phyloP scores from a whole-genome alignment of 2,329 filamentous ascomycete species.

The Nemania sp. region DNA sequence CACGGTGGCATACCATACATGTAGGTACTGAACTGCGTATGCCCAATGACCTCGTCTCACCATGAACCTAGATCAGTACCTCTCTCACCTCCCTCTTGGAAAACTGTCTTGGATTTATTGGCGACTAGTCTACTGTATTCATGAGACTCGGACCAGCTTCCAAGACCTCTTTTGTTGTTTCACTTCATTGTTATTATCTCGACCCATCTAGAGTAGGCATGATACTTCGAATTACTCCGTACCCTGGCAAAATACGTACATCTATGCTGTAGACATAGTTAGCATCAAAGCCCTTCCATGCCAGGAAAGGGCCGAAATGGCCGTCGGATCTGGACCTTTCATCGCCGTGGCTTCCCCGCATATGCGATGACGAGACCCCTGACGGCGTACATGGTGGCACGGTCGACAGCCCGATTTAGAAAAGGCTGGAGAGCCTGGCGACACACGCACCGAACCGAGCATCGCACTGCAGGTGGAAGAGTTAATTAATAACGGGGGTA shows the following conservation, averaged over 20 bases:
- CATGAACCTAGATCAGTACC: background rate
- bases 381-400: background rate
- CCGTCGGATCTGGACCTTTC: background rate
- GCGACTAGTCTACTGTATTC: background rate
- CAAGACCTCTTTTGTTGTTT: background rate
- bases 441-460: conserved; percentile 1
- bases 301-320: conserved; percentile 1
- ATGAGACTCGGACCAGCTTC: background rate
- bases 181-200: background rate
- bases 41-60: conserved; percentile 3
- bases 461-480: background rate
- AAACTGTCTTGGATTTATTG: conserved; percentile 1
- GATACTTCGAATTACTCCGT: too few relatives aligned
- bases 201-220: background rate
- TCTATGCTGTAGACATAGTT: background rate
- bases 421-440: background rate
- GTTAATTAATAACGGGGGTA: background rate
- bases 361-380: conserved; percentile 3
- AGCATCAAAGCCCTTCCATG: background rate
- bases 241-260: background rate
- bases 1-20: background rate
- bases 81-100: background rate
- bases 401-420: conserved; percentile 10
- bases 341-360: conserved; percentile 1
- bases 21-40: background rate